Evolutionary conservation across 257 asterid species (phyloP).

Genomic region (Solanum chilense): DNA sequence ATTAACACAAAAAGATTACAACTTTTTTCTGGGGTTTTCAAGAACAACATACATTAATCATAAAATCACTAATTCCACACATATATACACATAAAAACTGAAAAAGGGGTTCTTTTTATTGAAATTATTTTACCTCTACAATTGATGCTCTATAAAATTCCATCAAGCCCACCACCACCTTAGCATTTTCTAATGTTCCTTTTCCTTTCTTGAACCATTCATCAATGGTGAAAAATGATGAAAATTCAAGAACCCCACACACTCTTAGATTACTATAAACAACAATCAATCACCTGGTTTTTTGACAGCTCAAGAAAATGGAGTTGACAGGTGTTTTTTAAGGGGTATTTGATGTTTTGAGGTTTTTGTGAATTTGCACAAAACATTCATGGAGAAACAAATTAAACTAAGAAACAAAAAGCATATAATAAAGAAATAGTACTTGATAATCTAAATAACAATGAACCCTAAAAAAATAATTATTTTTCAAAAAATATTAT

Average conservation of each 20-base stretch:
- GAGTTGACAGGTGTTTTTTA: background rate
- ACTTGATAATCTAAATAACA: background rate
- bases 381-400: background rate
- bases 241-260: background rate
- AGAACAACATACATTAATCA: background rate
- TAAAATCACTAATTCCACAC: background rate
- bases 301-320: background rate
- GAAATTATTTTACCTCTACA: background rate
- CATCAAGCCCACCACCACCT: background rate
- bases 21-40: background rate
- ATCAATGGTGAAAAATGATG: background rate
- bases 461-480: background rate
- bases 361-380: background rate
- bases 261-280: background rate
- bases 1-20: conserved; percentile 12
- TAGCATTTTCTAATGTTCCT: background rate
- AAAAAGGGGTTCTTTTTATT: background rate
- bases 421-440: background rate
- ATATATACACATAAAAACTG: background rate
- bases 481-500: background rate
- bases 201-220: background rate
- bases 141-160: background rate
- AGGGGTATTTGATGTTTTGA: background rate
- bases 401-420: background rate
- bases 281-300: background rate